Percentiles rank a stretch among this genome's conserved stretches.
Conservation (phyloP, 768 basidiomycete genomes). For the Panaeolus cyanescens region DNA sequence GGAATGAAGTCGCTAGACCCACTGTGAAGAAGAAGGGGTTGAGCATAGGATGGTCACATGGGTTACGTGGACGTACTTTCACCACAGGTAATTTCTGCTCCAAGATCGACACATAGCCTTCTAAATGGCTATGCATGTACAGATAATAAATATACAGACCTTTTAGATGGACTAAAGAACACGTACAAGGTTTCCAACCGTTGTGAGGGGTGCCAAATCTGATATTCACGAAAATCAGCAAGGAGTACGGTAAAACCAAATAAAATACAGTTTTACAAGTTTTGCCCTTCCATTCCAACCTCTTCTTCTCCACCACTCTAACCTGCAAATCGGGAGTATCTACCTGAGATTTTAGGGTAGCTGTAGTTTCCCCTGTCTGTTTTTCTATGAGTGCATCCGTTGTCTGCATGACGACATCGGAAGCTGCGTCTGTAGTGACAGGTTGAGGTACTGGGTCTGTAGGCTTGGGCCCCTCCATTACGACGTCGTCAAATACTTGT, state of each 20-base stretch:
- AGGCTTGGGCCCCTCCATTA: conserved; percentile 9
- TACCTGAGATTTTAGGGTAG: conserved; percentile 26
- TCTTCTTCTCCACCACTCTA: conserved; percentile 81
- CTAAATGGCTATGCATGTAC: conserved; percentile 82
- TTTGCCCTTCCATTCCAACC: conserved; percentile 84
- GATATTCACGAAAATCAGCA: background rate
- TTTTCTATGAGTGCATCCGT: conserved; percentile 27
- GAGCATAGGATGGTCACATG: conserved; percentile 4
- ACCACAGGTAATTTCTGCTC: conserved; percentile 93
- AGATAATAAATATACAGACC: background rate
- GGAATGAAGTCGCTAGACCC: conserved; percentile 92
- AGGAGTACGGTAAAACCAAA: background rate
- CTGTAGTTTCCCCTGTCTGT: conserved; percentile 34
- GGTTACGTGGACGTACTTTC: conserved; percentile 64
- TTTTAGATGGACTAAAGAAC: background rate
- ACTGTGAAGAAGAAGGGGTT: conserved; percentile 42
- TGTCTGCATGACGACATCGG: conserved; percentile 5
- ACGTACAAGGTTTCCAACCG: conserved; percentile 89
- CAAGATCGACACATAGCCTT: conserved; percentile 80
- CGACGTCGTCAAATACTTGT: conserved; percentile 33
- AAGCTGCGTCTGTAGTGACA: background rate
- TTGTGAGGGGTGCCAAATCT: conserved; percentile 76
- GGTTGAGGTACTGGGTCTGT: background rate
- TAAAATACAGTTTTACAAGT: conserved; percentile 57
- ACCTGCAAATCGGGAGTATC: conserved; percentile 72